Conservation (phyloP, 2,329 filamentous ascomycete species). For the Pseudogymnoascus pannorum region DNA sequence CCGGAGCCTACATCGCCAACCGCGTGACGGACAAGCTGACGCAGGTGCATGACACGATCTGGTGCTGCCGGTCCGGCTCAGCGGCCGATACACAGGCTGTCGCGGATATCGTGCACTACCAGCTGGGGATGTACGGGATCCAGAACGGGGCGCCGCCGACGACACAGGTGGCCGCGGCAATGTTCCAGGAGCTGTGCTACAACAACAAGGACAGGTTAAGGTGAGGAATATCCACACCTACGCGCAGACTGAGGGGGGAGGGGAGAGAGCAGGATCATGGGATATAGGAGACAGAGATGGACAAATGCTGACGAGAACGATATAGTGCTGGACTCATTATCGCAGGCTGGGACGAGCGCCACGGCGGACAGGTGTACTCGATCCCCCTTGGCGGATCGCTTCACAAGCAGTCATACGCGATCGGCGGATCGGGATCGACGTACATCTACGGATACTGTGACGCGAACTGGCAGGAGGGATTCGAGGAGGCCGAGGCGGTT, state of each 20-base stretch:
- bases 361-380: slow-evolving; percentile 95
- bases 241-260: background rate
- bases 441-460: slow-evolving; percentile 99
- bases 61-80: slow-evolving; percentile 97
- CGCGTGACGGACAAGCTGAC: slow-evolving; percentile 99
- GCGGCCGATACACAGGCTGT: slow-evolving; percentile 97
- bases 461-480: slow-evolving; percentile 87
- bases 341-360: slow-evolving; percentile 91
- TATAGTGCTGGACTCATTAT: slow-evolving; percentile 90
- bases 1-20: slow-evolving; percentile 96
- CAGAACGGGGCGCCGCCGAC: slow-evolving; percentile 84
- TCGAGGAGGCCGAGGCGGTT: slow-evolving; percentile 87
- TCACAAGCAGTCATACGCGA: slow-evolving; percentile 94
- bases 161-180: slow-evolving; percentile 87
- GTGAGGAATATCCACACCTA: slow-evolving; percentile 43
- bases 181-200: slow-evolving; percentile 98
- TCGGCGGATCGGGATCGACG: slow-evolving; percentile 92
- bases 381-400: slow-evolving; percentile 94
- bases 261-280: background rate
- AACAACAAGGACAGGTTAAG: slow-evolving; percentile 90
- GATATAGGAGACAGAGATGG: background rate
- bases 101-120: slow-evolving; percentile 95
- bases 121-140: slow-evolving; percentile 87
- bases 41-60: slow-evolving; percentile 96
- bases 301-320: slow-evolving; percentile 18